phyloP scores from a whole-genome alignment of 768 basidiomycete species.

The Tricholoma terreum region DNA sequence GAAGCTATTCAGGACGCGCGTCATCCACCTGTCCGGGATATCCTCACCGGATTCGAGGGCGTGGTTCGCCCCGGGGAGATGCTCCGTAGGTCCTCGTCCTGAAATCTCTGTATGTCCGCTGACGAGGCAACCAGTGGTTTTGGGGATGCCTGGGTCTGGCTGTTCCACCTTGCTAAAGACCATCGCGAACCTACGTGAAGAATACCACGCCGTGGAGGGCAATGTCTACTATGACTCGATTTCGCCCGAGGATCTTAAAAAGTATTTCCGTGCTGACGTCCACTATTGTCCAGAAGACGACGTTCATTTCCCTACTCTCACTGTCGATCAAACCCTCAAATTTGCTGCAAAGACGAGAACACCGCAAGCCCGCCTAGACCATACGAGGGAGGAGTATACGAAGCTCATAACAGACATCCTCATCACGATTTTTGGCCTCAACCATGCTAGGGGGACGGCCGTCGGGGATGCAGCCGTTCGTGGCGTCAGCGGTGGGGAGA shows the following conservation, averaged over 20 bases:
- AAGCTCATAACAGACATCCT: slow-evolving; percentile 50
- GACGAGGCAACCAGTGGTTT: slow-evolving; percentile 51
- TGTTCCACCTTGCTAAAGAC: slow-evolving; percentile 83
- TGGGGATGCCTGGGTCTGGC: slow-evolving; percentile 85
- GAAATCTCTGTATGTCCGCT: background rate
- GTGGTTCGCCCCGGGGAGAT: slow-evolving; percentile 70
- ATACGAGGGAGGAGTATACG: slow-evolving; percentile 42
- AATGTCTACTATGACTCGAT: slow-evolving; percentile 76
- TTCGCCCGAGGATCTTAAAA: slow-evolving; percentile 55
- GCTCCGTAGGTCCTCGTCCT: slow-evolving; percentile 52
- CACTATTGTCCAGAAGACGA: slow-evolving; percentile 84
- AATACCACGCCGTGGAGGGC: slow-evolving; percentile 69
- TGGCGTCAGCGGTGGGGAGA: slow-evolving; percentile 55
- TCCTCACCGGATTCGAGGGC: slow-evolving; percentile 62
- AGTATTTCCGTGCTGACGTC: slow-evolving; percentile 76
- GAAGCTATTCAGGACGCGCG: slow-evolving; percentile 39
- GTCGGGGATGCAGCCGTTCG: slow-evolving; percentile 63
- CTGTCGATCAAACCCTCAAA: slow-evolving; percentile 69
- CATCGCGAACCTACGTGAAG: slow-evolving; percentile 70
- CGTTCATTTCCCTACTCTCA: slow-evolving; percentile 79
- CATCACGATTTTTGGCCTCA: slow-evolving; percentile 74
- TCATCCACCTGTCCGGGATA: slow-evolving; percentile 61
- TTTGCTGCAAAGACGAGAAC: slow-evolving; percentile 68
- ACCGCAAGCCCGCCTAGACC: slow-evolving; percentile 48
- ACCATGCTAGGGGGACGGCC: slow-evolving; percentile 61